These are phyloP conservation scores for Micractinium sp. DNA, from an alignment of 139 green algal species.

Conservation along the genomic window DNA sequence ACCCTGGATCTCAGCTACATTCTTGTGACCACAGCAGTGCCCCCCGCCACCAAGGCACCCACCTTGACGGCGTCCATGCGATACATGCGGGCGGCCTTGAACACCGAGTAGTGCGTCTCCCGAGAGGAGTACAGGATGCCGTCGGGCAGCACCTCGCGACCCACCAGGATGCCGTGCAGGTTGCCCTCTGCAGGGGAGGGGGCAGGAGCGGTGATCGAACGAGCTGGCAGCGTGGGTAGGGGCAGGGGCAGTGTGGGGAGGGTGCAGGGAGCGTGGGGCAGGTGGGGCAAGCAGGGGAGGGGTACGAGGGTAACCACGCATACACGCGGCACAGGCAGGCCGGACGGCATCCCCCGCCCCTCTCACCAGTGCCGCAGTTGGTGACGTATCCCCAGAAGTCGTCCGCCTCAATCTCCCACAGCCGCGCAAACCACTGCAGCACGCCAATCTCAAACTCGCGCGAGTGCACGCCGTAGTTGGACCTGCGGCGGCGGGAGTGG, in stretches of 20 bases:
- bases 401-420: conserved; percentile 94
- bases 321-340: no score
- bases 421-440: conserved; percentile 95
- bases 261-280: background rate
- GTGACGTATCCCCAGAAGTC: conserved; percentile 99
- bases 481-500: conserved; percentile 44
- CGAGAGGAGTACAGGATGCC: conserved; percentile 89
- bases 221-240: no score
- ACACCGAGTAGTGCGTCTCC: conserved; percentile 97
- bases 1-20: no score
- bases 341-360: no score
- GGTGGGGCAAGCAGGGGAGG: no score
- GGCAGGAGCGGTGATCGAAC: background rate
- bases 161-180: conserved; percentile 96
- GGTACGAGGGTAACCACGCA: no score
- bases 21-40: background rate
- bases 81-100: conserved; percentile 97
- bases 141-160: conserved; percentile 87
- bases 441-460: conserved; percentile 92
- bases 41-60: background rate
- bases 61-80: conserved; percentile 93
- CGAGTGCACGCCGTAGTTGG: conserved; percentile 96
- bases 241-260: no score
- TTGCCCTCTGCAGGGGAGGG: conserved; percentile 83
- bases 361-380: conserved; percentile 81